Percentiles rank a stretch among this genome's conserved stretches.
phyloP scores from a whole-genome alignment of 1,284 basidiomycete species.

The Heterobasidion irregulare region DNA sequence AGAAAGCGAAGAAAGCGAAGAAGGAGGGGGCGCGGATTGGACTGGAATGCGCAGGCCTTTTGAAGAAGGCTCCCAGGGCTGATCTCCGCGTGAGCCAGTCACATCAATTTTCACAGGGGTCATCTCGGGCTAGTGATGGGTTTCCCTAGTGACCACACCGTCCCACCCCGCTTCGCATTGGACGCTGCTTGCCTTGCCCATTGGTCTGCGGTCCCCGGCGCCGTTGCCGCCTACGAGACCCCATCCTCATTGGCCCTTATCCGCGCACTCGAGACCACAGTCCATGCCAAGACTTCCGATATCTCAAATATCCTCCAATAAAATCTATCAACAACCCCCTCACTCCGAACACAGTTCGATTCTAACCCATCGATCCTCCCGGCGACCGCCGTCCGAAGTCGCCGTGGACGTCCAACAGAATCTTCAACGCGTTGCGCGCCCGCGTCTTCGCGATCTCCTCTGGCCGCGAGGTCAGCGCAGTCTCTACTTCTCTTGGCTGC shows the following conservation, averaged over 20 bases:
- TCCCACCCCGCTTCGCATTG: constrained; percentile 11
- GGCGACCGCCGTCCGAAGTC: constrained; percentile 58
- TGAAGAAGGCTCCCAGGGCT: constrained; percentile 3
- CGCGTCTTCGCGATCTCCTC: constrained; percentile 85
- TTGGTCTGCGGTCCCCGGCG: not conserved
- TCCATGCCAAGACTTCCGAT: not conserved
- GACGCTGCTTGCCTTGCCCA: not conserved
- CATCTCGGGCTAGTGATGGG: constrained; percentile 28
- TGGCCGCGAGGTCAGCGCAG: constrained; percentile 58
- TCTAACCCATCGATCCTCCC: not conserved
- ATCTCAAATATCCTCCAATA: not conserved
- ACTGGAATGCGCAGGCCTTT: not conserved
- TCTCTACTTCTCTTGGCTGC: constrained; percentile 55
- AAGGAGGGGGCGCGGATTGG: constrained; percentile 21
- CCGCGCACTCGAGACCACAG: not conserved
- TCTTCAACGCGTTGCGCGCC: constrained; percentile 90
- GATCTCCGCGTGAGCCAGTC: constrained; percentile 12
- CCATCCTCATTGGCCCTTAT: not conserved
- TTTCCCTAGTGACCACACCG: constrained; percentile 23
- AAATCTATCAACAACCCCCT: not conserved
- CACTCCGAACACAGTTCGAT: not conserved
- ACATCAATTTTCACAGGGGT: constrained; percentile 24
- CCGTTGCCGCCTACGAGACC: not conserved
- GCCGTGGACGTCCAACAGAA: constrained; percentile 76
- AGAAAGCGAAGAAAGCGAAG: constrained; percentile 26